Conservation (phyloP, 106 monocot species). For the Dendrobium nobile region DNA sequence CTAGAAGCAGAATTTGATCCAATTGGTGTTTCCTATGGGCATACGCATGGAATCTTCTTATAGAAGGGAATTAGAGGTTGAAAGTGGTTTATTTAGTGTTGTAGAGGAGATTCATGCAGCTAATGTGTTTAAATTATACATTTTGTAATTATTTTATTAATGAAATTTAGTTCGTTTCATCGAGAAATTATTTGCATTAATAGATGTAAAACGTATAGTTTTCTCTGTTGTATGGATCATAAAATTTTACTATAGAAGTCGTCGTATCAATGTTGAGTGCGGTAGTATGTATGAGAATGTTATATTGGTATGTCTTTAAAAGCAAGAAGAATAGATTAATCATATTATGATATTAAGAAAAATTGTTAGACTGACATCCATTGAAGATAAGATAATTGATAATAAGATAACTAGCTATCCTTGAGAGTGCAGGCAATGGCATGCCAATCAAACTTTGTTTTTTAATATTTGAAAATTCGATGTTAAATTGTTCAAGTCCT, state of each 20-base stretch:
- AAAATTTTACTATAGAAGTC: not conserved
- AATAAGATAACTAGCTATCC: not conserved
- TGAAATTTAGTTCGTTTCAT: not conserved
- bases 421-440: not conserved
- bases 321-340: not conserved
- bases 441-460: not conserved
- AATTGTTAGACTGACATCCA: not conserved
- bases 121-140: not conserved
- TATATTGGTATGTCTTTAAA: not conserved
- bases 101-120: not conserved
- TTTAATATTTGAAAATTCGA: not conserved
- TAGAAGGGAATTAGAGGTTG: not conserved
- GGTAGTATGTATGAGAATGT: not conserved
- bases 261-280: not conserved
- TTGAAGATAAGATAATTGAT: conserved; percentile 1
- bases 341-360: not conserved
- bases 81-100: not conserved
- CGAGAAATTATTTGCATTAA: not conserved
- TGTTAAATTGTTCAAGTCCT: not conserved
- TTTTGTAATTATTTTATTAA: not conserved
- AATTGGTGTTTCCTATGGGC: not conserved
- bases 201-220: not conserved
- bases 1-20: too few relatives aligned
- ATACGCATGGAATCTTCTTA: too few relatives aligned
- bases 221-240: not conserved